These are phyloP conservation scores for Alternaria triticimaculans DNA, from an alignment of 2,329 filamentous ascomycete genomes.

Conservation along the genomic window DNA sequence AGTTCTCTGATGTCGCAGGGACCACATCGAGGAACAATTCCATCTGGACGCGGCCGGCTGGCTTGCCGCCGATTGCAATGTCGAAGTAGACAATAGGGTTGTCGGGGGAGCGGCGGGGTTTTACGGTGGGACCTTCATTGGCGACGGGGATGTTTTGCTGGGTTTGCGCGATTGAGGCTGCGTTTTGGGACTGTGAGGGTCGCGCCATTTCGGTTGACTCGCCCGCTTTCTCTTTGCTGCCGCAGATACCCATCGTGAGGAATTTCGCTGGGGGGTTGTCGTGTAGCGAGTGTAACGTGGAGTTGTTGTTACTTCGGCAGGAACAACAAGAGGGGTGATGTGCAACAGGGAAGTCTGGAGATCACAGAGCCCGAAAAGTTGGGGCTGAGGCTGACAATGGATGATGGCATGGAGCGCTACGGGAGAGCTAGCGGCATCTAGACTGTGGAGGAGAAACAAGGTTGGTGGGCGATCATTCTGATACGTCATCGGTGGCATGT, in stretches of 20 bases:
- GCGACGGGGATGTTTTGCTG: not conserved
- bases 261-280: not conserved
- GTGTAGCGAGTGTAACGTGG: not conserved
- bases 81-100: constrained; percentile 28
- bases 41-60: constrained; percentile 81
- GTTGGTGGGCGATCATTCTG: not conserved
- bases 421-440: constrained; percentile 3
- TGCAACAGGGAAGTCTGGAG: not conserved
- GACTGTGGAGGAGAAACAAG: not conserved
- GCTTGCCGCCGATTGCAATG: constrained; percentile 39
- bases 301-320: not conserved
- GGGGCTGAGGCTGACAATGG: constrained; percentile 1
- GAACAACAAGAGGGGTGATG: not conserved
- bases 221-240: constrained; percentile 15
- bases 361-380: not conserved
- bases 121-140: constrained; percentile 3
- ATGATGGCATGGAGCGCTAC: constrained; percentile 1
- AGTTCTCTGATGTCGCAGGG: constrained; percentile 84
- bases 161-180: not conserved
- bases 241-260: constrained; percentile 17
- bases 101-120: constrained; percentile 11
- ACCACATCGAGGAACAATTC: constrained; percentile 81
- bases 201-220: constrained; percentile 13
- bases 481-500: not conserved
- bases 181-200: constrained; percentile 5